phyloP scores from a whole-genome alignment of 129 eudicot species.

The Sambucus nigra region DNA sequence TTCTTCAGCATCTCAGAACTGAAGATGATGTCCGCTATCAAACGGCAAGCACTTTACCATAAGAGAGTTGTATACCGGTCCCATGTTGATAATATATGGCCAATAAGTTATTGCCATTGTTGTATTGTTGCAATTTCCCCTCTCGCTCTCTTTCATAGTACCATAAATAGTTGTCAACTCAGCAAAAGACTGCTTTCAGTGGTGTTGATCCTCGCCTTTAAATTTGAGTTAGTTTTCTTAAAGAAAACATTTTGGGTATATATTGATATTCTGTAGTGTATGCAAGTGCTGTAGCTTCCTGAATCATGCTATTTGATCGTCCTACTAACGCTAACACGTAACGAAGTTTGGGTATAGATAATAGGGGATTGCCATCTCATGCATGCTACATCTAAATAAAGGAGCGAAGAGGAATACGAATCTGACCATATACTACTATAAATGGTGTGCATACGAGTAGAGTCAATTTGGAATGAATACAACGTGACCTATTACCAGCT shows the following conservation, averaged over 20 bases:
- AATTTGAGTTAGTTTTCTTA: constrained; percentile 1
- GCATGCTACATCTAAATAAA: too few relatives aligned
- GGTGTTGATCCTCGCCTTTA: background rate
- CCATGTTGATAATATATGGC: background rate
- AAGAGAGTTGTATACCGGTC: background rate
- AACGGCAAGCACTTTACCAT: constrained; percentile 1
- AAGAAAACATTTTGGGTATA: constrained; percentile 1
- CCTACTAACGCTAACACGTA: too few relatives aligned
- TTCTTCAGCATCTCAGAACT: constrained; percentile 3
- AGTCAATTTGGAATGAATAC: too few relatives aligned
- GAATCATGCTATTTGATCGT: too few relatives aligned
- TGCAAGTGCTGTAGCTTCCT: too few relatives aligned
- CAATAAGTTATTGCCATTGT: background rate
- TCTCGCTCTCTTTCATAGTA: background rate
- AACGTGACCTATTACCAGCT: too few relatives aligned
- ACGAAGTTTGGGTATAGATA: too few relatives aligned
- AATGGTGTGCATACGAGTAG: too few relatives aligned
- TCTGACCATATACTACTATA: too few relatives aligned
- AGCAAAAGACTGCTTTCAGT: constrained; percentile 1
- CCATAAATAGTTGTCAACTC: constrained; percentile 5
- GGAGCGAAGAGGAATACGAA: too few relatives aligned
- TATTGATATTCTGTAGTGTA: too few relatives aligned
- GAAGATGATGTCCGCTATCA: constrained; percentile 10
- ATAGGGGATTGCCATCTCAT: too few relatives aligned
- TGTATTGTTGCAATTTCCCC: background rate